These are phyloP conservation scores for Monilinia vaccinii-corymbosi DNA, from an alignment of 2,329 filamentous ascomycete genomes.

Conservation along the genomic window DNA sequence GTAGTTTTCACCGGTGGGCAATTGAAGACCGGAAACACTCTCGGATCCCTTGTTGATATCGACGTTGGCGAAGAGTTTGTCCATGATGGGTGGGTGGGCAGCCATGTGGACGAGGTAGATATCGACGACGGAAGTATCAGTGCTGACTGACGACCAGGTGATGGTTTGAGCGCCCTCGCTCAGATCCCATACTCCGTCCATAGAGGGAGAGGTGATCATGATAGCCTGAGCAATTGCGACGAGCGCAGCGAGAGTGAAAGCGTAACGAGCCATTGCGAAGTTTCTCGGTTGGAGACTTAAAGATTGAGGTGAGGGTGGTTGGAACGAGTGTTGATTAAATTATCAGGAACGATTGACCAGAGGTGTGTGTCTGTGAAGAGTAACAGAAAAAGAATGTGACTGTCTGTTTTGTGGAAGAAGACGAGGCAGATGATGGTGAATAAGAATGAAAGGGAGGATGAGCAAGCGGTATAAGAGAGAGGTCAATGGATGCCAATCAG, in stretches of 20 bases:
- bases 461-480: background rate
- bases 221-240: conserved; percentile 10
- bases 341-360: conserved; percentile 6
- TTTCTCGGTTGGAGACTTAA: background rate
- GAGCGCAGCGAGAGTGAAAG: conserved; percentile 5
- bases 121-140: conserved; percentile 3
- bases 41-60: background rate
- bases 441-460: background rate
- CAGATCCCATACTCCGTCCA: conserved; percentile 4
- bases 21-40: background rate
- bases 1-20: conserved; percentile 6
- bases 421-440: background rate
- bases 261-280: conserved; percentile 9
- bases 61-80: conserved; percentile 1
- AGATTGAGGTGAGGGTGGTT: background rate
- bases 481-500: background rate
- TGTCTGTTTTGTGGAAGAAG: background rate
- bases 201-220: conserved; percentile 7
- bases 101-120: conserved; percentile 10
- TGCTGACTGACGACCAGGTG: conserved; percentile 6
- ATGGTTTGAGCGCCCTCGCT: conserved; percentile 1
- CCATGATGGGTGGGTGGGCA: conserved; percentile 1
- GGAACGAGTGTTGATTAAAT: background rate
- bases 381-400: conserved; percentile 3
- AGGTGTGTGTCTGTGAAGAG: background rate